phyloP scores from a whole-genome alignment of 1,139 yeast species.

The Sugiyamaella japonica region DNA sequence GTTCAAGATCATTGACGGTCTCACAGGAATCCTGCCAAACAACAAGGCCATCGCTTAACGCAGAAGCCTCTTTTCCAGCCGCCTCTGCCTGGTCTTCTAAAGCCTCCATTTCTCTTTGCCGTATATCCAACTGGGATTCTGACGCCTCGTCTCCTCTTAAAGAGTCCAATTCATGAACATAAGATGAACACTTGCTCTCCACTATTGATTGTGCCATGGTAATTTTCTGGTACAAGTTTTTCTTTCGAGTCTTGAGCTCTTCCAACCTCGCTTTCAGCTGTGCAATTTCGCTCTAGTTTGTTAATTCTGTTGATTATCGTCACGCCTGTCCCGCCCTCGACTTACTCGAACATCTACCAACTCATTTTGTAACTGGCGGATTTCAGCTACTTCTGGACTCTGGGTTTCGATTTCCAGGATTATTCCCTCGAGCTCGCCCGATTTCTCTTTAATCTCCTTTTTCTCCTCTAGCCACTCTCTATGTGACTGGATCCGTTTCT shows the following conservation, averaged over 20 bases:
- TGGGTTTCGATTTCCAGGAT: conserved; percentile 22
- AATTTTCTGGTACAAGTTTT: conserved; percentile 10
- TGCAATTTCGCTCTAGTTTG: conserved; percentile 12
- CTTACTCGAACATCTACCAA: background rate
- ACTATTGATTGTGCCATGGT: conserved; percentile 22
- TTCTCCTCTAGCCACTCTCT: conserved; percentile 24
- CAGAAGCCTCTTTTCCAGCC: conserved; percentile 26
- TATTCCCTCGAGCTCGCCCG: conserved; percentile 17
- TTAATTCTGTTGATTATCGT: background rate
- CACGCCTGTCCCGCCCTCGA: background rate
- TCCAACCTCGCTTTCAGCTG: conserved; percentile 23
- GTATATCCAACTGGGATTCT: conserved; percentile 20
- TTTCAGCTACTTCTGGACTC: conserved; percentile 19
- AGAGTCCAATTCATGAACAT: conserved; percentile 22
- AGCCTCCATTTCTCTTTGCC: conserved; percentile 28
- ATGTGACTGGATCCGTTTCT: conserved; percentile 20
- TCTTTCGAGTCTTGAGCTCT: conserved; percentile 21
- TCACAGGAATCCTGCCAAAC: conserved; percentile 35
- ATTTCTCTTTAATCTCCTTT: conserved; percentile 18
- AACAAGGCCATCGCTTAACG: conserved; percentile 32
- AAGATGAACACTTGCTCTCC: conserved; percentile 23
- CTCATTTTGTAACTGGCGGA: conserved; percentile 17
- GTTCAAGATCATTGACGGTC: conserved; percentile 27
- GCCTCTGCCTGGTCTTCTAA: conserved; percentile 23
- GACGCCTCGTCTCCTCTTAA: conserved; percentile 13